These are phyloP conservation scores for Malbranchea cinnamomea DNA, from an alignment of 2,329 filamentous ascomycete genomes.

Conservation along the genomic window DNA sequence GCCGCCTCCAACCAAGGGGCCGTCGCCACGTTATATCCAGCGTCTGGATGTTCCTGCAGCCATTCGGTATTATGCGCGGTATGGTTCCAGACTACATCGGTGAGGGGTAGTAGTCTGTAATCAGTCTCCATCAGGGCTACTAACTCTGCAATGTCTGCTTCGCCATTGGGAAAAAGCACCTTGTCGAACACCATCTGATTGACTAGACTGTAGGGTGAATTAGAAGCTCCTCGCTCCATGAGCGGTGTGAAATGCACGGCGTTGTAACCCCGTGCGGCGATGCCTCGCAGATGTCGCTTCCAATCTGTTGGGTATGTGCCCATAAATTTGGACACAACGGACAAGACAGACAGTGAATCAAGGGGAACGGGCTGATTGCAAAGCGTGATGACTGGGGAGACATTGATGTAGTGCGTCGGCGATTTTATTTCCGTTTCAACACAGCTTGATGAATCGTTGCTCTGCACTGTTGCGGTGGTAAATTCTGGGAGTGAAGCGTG, in stretches of 20 bases:
- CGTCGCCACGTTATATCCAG: conserved; percentile 85
- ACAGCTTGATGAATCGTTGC: conserved; percentile 33
- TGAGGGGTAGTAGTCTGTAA: conserved; percentile 72
- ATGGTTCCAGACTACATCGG: conserved; percentile 96
- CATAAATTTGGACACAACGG: conserved; percentile 95
- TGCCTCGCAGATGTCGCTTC: conserved; percentile 76
- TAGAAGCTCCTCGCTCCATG: conserved; percentile 74
- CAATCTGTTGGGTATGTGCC: conserved; percentile 80
- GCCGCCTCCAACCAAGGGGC: conserved; percentile 57
- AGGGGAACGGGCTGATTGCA: conserved; percentile 63
- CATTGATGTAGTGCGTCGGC: conserved; percentile 79
- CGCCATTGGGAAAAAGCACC: conserved; percentile 66
- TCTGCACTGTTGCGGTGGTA: too few relatives aligned
- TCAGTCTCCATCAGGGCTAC: conserved; percentile 70
- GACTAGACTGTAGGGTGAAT: conserved; percentile 93
- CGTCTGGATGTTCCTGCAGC: conserved; percentile 87
- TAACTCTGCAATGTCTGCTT: conserved; percentile 64
- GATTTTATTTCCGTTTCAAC: conserved; percentile 34
- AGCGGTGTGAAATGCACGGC: conserved; percentile 98
- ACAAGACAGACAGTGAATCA: conserved; percentile 80
- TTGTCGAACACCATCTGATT: conserved; percentile 83
- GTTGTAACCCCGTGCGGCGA: conserved; percentile 87
- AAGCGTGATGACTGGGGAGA: conserved; percentile 65
- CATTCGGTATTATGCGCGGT: conserved; percentile 91
- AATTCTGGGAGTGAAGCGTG: conserved; percentile 77